Base-by-base conservation (phyloP, 768 basidiomycete genomes). In the Tephrocybe sp. region DNA sequence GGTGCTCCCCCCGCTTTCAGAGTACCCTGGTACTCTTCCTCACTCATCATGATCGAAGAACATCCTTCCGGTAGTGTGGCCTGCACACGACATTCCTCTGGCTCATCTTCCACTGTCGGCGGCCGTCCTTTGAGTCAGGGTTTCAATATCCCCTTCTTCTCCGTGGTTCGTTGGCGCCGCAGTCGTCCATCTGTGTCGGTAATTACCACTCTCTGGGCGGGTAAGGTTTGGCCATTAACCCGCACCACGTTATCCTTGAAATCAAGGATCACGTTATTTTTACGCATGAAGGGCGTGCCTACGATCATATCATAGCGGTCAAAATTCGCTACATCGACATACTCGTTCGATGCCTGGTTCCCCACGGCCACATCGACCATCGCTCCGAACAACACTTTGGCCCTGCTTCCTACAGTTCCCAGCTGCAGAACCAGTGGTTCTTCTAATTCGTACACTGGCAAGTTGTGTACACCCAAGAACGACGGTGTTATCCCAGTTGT, bases 331-430 rank as follows among this genome's bases (percentile, higher is more conserved):
- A n/a, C n/a, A n/a, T n/a, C n/a, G n/a, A n/a, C n/a, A n/a, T n/a
- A n/a, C n/a, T n/a, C 65, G 1, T 71, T 50, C 29, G 70, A 70
- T 23, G 45, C 29, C 1, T 24, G 19, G 1, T 13, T 23, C 0
- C 49, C 38, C 2, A 58, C 23, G 0, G 42, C 36, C 5, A 51
- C 53, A 3, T 63, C 21, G 1, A 7, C 3, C 0, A 68, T 21
- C 0, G 59, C 39, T 0, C 69, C 66, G 48, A 62, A 63, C 12
- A 62, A 60, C 3, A 71, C 65, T 2, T 42, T 57, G 0, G 69
- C 60, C 1, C 58, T 50, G 37, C 67, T 70, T 0, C 70, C 66
- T 0, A 62, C 50, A 0, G 61, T 67, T 2, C 69, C 68, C 12
- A 73, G 44, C 31, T 70, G 67, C 1, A 73, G 50, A 0, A 50